Evolutionary conservation across 345 rosid species (phyloP), one percentile per base, ranked within the genome.

Genomic region (Euphorbia lathyris): DNA sequence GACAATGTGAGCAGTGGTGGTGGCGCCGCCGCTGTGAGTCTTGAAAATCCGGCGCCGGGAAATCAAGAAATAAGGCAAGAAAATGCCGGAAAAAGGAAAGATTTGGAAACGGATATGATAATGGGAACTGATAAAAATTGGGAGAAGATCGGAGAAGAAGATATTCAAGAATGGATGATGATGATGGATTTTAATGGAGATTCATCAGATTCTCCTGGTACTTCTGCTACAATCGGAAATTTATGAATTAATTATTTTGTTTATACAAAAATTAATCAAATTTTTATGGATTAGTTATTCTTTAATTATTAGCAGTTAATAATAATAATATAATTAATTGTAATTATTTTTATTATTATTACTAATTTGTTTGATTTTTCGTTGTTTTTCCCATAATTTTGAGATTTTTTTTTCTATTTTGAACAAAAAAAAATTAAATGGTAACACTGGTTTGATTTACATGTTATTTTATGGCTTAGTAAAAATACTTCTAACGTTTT

Each of bases 121-220:
- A n/a, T 40, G 29, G 59, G 43, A 59, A 9, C 9, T 52, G 56
- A 16, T 47, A 76, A 62, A 64, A 53, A 52, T 57, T 84, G 78
- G 65, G 83, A 77, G 5, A 52, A 63, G 38, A 55, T 75, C 9
- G 65, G 65, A 55, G 88, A 83, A 1, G 89, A 80, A 0, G 88
- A 85, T 23, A 27, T 86, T 26, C 67, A 76, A 51, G 76, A 83
- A 52, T 79, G 82, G 90, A 77, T 83, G 85, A 80, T 23, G 86
- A 77, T 68, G 85, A 77, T 89, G 90, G 93, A 85, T 70, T 80
- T 80, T 62, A 77, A 58, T 29, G 84, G 83, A 0, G 76, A 77
- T 72, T 88, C 97, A 0, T 84, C 96, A 1, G 97, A 89, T 80
- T 93, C 90, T 38, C 82, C 80, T 6, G 79, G 38, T 16, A 26